These are phyloP conservation scores for Kwoniella pini DNA, from an alignment of 768 basidiomycete species.

Conservation along the genomic window DNA sequence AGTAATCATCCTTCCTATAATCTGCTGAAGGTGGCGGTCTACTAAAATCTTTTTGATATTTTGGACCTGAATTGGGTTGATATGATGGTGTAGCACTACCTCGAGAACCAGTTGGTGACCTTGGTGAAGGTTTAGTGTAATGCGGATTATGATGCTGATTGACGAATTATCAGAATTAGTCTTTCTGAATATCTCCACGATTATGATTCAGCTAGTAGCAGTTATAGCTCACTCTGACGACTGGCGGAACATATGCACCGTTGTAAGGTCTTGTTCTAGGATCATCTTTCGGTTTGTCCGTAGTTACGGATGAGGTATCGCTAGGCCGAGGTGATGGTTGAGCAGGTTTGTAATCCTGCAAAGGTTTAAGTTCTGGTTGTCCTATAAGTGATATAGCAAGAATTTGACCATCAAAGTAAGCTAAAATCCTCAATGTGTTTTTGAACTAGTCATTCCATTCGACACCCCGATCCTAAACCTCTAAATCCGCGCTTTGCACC, in stretches of 20 bases:
- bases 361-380: not conserved
- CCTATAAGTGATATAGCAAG: not conserved
- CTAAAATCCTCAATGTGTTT: not conserved
- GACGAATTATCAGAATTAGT: not conserved
- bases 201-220: not conserved
- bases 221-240: not conserved
- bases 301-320: not conserved
- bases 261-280: conserved; percentile 4
- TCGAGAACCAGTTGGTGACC: not conserved
- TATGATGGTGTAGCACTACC: not conserved
- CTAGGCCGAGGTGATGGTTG: not conserved
- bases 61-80: not conserved
- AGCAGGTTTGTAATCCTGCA: not conserved
- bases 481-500: not conserved
- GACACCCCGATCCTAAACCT: not conserved
- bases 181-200: not conserved
- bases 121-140: no score
- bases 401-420: not conserved
- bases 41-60: not conserved
- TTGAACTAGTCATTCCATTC: not conserved
- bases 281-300: conserved; percentile 1
- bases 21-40: not conserved
- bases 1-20: not conserved
- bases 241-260: conserved; percentile 4
- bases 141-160: not conserved